Conservation (phyloP, 2,329 filamentous ascomycete genomes). For the Calycina marina region DNA sequence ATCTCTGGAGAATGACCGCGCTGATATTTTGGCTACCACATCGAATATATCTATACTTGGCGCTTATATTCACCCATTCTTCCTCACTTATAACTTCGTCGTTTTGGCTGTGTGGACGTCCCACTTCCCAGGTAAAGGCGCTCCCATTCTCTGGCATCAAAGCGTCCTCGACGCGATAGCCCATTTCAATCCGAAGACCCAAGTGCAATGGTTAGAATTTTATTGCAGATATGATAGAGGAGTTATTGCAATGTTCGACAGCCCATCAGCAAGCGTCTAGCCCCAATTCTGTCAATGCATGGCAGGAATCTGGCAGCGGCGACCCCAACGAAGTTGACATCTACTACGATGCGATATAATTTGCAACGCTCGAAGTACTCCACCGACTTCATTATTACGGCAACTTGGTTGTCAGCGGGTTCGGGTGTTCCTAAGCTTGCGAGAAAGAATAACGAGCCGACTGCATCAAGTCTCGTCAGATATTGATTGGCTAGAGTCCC, state of each 20-base stretch:
- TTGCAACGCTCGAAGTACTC: slow-evolving; percentile 50
- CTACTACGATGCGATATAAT: slow-evolving; percentile 50
- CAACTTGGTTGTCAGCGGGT: slow-evolving; percentile 44
- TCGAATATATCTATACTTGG: slow-evolving; percentile 31
- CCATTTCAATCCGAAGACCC: slow-evolving; percentile 40
- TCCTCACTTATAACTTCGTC: slow-evolving; percentile 55
- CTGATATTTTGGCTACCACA: slow-evolving; percentile 57
- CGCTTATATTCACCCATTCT: slow-evolving; percentile 75
- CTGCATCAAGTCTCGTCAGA: slow-evolving; percentile 21
- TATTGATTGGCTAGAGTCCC: slow-evolving; percentile 10
- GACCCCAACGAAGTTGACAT: slow-evolving; percentile 30
- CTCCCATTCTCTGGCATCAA: slow-evolving; percentile 45
- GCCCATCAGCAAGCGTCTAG: slow-evolving; percentile 57
- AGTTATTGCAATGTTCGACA: slow-evolving; percentile 53
- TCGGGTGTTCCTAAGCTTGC: slow-evolving; percentile 1
- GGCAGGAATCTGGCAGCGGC: slow-evolving; percentile 35
- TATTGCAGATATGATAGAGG: slow-evolving; percentile 49
- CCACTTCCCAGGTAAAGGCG: slow-evolving; percentile 40
- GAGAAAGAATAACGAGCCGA: slow-evolving; percentile 28
- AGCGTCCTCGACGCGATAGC: slow-evolving; percentile 57
- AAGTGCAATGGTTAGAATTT: slow-evolving; percentile 58
- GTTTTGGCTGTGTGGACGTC: slow-evolving; percentile 60
- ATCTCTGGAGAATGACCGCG: slow-evolving; percentile 46
- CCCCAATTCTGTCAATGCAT: slow-evolving; percentile 70
- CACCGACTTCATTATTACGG: slow-evolving; percentile 55